A percentile compares a stretch with the other conserved stretches of the same genome.
Conservation (phyloP, 2,329 filamentous ascomycete species). For the Colletotrichum shisoi region DNA sequence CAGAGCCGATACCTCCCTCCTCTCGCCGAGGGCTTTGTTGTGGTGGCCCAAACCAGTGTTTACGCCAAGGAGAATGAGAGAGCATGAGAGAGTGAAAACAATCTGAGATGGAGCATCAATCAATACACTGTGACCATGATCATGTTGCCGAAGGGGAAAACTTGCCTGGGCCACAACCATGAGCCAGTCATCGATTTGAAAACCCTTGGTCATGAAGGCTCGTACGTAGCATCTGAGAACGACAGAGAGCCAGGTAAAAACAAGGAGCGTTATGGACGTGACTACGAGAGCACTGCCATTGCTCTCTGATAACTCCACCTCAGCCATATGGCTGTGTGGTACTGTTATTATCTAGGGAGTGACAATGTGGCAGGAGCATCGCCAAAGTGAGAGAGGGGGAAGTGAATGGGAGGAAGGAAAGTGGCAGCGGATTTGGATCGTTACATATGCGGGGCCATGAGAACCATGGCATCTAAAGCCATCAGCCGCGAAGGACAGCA, state of each 20-base stretch:
- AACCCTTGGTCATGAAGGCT: slow-evolving; percentile 54
- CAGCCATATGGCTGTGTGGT: slow-evolving; percentile 45
- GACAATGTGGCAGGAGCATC: slow-evolving; percentile 27
- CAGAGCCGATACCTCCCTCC: slow-evolving; percentile 55
- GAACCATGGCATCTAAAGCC: slow-evolving; percentile 15
- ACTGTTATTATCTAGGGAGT: slow-evolving; percentile 15
- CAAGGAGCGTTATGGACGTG: slow-evolving; percentile 51
- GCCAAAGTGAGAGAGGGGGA: not conserved
- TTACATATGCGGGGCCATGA: slow-evolving; percentile 20
- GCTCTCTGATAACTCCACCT: slow-evolving; percentile 50
- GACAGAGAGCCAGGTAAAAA: slow-evolving; percentile 54
- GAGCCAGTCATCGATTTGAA: slow-evolving; percentile 62
- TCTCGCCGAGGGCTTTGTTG: slow-evolving; percentile 54
- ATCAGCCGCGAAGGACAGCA: slow-evolving; percentile 13
- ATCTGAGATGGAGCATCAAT: slow-evolving; percentile 44
- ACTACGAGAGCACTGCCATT: slow-evolving; percentile 51
- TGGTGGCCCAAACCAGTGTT: slow-evolving; percentile 56
- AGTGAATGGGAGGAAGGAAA: not conserved
- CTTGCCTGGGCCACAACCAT: slow-evolving; percentile 60
- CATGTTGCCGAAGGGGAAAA: slow-evolving; percentile 12
- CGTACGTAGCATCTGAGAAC: slow-evolving; percentile 56
- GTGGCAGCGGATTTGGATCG: not conserved
- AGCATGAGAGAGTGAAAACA: slow-evolving; percentile 58
- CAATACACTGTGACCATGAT: not conserved
- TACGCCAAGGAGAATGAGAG: slow-evolving; percentile 56